These are phyloP conservation scores for Vanilla planifolia DNA, from an alignment of 106 monocot genomes.

Conservation along the genomic window DNA sequence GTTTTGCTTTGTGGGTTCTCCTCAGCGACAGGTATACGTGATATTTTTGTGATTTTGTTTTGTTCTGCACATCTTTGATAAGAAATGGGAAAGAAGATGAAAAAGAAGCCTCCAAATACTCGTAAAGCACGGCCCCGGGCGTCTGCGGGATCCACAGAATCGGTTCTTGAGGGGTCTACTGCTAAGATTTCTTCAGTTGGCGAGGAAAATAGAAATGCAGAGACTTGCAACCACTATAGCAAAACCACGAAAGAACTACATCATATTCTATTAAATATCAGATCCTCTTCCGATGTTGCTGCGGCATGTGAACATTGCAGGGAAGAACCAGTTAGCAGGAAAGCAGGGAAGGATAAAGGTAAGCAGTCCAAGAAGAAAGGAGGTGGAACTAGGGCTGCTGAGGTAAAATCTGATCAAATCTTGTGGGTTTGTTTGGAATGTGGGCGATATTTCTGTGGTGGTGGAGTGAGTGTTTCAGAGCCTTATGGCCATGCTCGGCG, in stretches of 20 bases:
- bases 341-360: conserved; percentile 37
- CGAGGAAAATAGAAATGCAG: conserved; percentile 13
- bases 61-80: too few species aligned
- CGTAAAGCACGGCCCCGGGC: conserved; percentile 16
- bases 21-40: too few species aligned
- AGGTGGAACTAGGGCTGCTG: conserved; percentile 10
- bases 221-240: conserved; percentile 47
- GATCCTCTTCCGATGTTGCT: conserved; percentile 18
- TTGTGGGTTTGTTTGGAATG: conserved; percentile 91
- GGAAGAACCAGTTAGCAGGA: conserved; percentile 33
- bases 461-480: conserved; percentile 31
- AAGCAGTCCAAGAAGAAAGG: conserved; percentile 59
- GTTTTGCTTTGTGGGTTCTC: too few species aligned
- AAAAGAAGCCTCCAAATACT: conserved; percentile 42
- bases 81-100: conserved; percentile 80
- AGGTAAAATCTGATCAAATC: conserved; percentile 13
- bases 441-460: conserved; percentile 54
- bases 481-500: conserved; percentile 81
- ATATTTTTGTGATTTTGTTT: too few species aligned
- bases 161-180: neutral
- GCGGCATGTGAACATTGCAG: conserved; percentile 71
- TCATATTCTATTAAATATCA: conserved; percentile 32
- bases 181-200: neutral
- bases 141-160: neutral
- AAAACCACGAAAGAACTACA: conserved; percentile 26